Percentiles rank a stretch among this genome's conserved stretches.
Evolutionary conservation across 176 grass and related monocot genomes (phyloP).

Genomic region (Leersia perrieri): DNA sequence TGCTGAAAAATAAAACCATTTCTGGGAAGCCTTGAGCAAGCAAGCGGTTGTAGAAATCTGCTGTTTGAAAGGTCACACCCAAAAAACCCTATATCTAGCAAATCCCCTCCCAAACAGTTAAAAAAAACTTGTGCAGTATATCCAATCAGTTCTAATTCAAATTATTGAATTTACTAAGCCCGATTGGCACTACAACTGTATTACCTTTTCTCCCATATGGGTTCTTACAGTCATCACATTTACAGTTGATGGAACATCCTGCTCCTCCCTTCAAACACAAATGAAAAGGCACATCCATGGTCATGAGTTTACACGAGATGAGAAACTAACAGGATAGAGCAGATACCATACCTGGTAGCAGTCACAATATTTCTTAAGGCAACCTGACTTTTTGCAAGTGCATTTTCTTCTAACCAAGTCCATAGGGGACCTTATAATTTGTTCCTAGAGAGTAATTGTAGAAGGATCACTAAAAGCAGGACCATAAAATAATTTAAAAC

Average conservation of each 20-base stretch:
- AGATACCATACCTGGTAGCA: conserved; percentile 52
- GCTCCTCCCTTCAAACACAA: conserved; percentile 43
- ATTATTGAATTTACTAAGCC: background rate
- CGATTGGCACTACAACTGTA: background rate
- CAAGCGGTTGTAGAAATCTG: background rate
- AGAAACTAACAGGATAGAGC: conserved; percentile 10
- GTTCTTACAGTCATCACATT: conserved; percentile 64
- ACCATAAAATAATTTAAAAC: background rate
- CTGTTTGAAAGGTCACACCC: background rate
- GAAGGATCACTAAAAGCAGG: background rate
- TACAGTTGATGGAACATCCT: conserved; percentile 65
- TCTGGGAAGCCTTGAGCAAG: background rate
- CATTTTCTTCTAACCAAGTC: conserved; percentile 56
- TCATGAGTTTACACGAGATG: background rate
- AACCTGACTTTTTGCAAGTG: conserved; percentile 60
- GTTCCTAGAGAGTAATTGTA: conserved; percentile 38
- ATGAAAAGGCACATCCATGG: background rate
- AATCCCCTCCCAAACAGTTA: background rate
- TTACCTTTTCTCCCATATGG: conserved; percentile 64
- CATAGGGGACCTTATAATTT: conserved; percentile 38
- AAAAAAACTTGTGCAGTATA: background rate
- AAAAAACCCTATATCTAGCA: background rate
- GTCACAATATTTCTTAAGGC: conserved; percentile 72
- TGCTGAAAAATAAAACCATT: background rate
- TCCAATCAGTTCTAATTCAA: background rate